phyloP scores from a whole-genome alignment of 345 rosid genomes.

The Rhizophora apiculata region DNA sequence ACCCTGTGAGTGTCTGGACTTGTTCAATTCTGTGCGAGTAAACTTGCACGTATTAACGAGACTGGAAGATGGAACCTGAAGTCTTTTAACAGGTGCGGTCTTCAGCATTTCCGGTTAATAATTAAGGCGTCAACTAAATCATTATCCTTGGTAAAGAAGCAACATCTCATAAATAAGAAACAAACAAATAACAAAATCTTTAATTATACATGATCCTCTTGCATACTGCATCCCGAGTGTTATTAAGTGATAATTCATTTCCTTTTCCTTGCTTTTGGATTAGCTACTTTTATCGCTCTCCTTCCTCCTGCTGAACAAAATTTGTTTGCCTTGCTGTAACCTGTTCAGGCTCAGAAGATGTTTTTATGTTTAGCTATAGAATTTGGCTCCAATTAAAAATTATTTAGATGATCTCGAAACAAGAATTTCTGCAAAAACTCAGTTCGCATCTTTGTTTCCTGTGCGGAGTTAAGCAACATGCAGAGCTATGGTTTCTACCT shows the following conservation, averaged over 20 bases:
- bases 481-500: neutral
- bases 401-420: no score
- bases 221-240: no score
- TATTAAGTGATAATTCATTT: neutral
- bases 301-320: constrained; percentile 18
- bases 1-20: no score
- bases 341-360: neutral
- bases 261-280: neutral
- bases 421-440: no score
- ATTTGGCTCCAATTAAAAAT: no score
- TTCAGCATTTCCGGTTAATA: neutral
- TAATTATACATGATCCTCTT: no score
- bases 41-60: no score
- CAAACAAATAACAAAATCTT: neutral
- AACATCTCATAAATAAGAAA: constrained; percentile 1
- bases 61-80: no score
- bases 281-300: neutral
- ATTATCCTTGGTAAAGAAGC: constrained; percentile 16
- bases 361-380: no score
- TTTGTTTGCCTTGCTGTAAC: constrained; percentile 2
- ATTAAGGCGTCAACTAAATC: neutral
- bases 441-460: no score
- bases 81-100: no score
- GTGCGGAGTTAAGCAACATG: neutral
- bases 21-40: no score